A percentile compares a stretch with the other conserved stretches of the same genome.
These are phyloP conservation scores for Dimargaris xerosporica DNA, from an alignment of 192 early-diverging fungal genomes.

Conservation along the genomic window DNA sequence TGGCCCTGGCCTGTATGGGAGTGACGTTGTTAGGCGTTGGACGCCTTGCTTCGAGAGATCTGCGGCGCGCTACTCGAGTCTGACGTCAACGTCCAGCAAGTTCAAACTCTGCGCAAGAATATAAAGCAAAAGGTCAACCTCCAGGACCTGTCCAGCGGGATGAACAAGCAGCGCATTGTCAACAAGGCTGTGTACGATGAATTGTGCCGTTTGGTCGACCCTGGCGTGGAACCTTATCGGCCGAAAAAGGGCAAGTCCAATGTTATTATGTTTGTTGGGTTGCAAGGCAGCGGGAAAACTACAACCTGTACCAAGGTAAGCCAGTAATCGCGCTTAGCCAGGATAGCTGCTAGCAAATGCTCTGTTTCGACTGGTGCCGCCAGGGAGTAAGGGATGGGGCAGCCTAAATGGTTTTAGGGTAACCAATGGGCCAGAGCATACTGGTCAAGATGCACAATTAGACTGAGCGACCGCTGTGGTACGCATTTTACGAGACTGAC, in stretches of 20 bases:
- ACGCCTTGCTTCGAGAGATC: conserved; percentile 71
- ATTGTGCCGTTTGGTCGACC: conserved; percentile 71
- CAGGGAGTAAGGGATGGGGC: too few species aligned
- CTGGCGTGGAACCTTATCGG: conserved; percentile 69
- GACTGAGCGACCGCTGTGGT: too few species aligned
- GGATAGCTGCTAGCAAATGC: too few species aligned
- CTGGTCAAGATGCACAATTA: too few species aligned
- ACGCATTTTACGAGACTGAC: too few species aligned
- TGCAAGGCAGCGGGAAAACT: conserved; percentile 92
- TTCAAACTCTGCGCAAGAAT: conserved; percentile 67
- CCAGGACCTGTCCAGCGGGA: conserved; percentile 63
- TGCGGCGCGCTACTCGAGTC: conserved; percentile 75
- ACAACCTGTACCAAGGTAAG: conserved; percentile 81
- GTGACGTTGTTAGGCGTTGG: conserved; percentile 33
- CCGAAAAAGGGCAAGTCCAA: conserved; percentile 72
- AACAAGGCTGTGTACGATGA: conserved; percentile 88
- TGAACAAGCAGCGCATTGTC: conserved; percentile 75
- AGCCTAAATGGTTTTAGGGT: too few species aligned
- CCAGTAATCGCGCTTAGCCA: too few species aligned
- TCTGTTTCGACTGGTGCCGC: too few species aligned
- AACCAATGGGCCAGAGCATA: too few species aligned
- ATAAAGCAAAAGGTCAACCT: conserved; percentile 68
- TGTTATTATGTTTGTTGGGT: conserved; percentile 93
- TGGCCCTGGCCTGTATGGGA: too few species aligned
- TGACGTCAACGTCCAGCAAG: conserved; percentile 83